These are phyloP conservation scores for Avena atlantica DNA, from an alignment of 176 grass and related monocot genomes.

Conservation along the genomic window DNA sequence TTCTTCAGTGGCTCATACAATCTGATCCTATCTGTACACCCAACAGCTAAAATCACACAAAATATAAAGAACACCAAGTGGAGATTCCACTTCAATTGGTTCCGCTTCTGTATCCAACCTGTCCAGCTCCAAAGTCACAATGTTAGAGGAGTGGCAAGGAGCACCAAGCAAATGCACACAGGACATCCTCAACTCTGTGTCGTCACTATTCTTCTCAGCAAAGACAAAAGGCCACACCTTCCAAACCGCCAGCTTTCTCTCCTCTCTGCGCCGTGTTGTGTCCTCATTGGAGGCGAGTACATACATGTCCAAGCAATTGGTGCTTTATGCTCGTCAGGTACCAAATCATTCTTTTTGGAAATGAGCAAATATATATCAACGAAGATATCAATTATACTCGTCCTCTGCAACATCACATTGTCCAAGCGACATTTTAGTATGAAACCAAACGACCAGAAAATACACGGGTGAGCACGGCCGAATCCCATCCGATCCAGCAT, in stretches of 20 bases:
- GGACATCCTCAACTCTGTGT: neutral
- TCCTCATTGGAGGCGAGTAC: neutral
- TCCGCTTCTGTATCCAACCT: slow-evolving; percentile 48
- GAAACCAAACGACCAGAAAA: too few relatives aligned
- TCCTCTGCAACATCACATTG: too few relatives aligned
- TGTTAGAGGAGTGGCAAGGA: neutral
- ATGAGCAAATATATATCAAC: too few relatives aligned
- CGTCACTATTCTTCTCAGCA: neutral
- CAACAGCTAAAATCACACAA: neutral
- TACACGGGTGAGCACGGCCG: too few relatives aligned
- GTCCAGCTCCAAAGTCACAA: slow-evolving; percentile 34
- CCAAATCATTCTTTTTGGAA: too few relatives aligned
- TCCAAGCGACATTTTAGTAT: too few relatives aligned
- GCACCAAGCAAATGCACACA: slow-evolving; percentile 37
- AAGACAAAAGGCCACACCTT: neutral
- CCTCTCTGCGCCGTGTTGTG: neutral
- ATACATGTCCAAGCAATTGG: too few relatives aligned
- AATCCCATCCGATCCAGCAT: too few relatives aligned
- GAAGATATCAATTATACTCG: too few relatives aligned
- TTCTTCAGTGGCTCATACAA: neutral
- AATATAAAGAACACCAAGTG: slow-evolving; percentile 10
- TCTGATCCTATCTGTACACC: neutral
- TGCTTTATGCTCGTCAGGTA: too few relatives aligned
- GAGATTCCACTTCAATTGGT: slow-evolving; percentile 36
- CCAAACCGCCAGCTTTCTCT: neutral